Evolutionary conservation across 345 rosid species (phyloP), one percentile per base, ranked within the genome.

Genomic region (Iberis pinnata): DNA sequence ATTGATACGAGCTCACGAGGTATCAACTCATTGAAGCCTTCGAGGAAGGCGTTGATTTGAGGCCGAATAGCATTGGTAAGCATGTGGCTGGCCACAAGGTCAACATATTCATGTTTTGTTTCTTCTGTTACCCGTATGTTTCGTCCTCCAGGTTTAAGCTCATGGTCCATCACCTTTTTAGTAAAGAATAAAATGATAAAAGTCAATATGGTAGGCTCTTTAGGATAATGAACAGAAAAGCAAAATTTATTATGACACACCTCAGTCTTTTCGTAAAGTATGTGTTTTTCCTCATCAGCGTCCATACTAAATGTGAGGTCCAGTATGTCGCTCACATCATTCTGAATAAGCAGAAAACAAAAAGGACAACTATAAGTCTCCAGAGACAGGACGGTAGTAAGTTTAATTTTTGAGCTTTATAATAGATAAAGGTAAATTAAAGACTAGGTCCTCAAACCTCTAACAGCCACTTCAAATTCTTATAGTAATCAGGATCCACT

Each of bases 31-130:
- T 22, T 76, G 70, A 90, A 87, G 48, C 98, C 98, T 50, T 87
- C 96, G 65, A 87, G 32, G 58, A 87, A 90, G 36, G 98, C 95
- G 70, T 76, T 87, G 47, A 90, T 90, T 69, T 87, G 98, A 67
- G 98, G 96, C 51, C 95, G 96, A 63, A 90, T 90, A 59, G 98
- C 95, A 17, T 96, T 90, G 0, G 98, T 90, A 76, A 90, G 65
- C 53, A 89, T 89, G 76, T 90, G 96, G 70, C 87, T 83, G 6
- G 81, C 88, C 20, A 87, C 82, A 55, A 90, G 68, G 75, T 90
- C 96, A 45, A 87, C 96, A 77, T 82, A 90, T 36, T 79, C 81
- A 70, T 87, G 95, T 76, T 90, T 90, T 59, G 82, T 90, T 68
- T 87, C 98, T 76, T 90, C 98, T 0, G 95, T 84, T 39, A 90